Conservation (phyloP, 257 asterid genomes). For the Lycium ferocissimum region DNA sequence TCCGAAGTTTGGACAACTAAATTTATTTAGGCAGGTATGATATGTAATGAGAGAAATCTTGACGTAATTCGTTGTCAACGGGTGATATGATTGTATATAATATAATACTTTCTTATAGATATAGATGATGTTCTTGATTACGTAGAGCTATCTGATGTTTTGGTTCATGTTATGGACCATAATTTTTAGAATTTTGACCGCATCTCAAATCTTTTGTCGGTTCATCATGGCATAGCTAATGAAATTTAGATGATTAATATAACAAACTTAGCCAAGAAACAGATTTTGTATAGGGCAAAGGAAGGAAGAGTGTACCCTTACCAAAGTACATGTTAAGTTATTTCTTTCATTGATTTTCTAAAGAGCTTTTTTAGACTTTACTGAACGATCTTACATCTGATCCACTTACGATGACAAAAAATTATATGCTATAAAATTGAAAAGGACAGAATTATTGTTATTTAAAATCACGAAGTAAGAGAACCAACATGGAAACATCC, state of each 20-base stretch:
- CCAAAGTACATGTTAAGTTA: too few relatives aligned
- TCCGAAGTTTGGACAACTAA: too few relatives aligned
- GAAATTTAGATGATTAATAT: background rate
- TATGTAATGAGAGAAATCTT: background rate
- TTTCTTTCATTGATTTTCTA: too few relatives aligned
- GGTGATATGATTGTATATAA: background rate
- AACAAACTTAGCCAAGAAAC: background rate
- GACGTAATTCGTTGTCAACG: background rate
- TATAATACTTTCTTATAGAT: background rate
- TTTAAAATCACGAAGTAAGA: too few relatives aligned
- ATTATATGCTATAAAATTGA: too few relatives aligned
- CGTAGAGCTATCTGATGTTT: background rate
- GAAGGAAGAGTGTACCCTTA: background rate
- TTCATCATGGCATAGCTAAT: background rate
- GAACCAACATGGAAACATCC: too few relatives aligned
- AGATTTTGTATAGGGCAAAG: background rate
- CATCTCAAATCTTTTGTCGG: fast-evolving
- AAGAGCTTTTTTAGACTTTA: too few relatives aligned
- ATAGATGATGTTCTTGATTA: background rate
- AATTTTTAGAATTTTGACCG: too few relatives aligned
- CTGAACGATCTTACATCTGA: too few relatives aligned
- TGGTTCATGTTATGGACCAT: background rate
- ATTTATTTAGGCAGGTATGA: background rate
- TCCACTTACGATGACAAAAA: too few relatives aligned
- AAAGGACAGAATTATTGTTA: too few relatives aligned